Evolutionary conservation across 192 early-diverging fungal genomes (phyloP).

Genomic region (Coemansia sp.): DNA sequence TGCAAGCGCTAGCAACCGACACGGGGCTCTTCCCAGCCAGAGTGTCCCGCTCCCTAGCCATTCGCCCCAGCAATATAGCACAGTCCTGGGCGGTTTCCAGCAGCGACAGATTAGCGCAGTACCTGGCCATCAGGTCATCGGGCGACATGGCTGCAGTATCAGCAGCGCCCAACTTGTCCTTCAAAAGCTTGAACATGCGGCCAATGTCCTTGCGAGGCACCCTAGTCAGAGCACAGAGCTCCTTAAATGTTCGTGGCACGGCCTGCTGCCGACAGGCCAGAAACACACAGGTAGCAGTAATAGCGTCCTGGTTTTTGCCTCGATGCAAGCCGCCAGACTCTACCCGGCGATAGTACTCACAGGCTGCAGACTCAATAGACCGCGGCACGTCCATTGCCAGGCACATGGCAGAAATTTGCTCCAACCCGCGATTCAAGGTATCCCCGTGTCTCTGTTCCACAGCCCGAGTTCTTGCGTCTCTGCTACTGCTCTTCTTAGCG

Average conservation of each 20-base stretch:
- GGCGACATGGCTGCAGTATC: constrained; percentile 62
- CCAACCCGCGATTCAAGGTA: constrained; percentile 70
- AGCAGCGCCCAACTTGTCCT: constrained; percentile 57
- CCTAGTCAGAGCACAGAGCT: constrained; percentile 84
- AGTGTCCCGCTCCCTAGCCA: constrained; percentile 75
- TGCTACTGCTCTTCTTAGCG: constrained; percentile 23
- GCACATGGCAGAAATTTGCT: constrained; percentile 75
- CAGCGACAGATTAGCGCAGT: constrained; percentile 74
- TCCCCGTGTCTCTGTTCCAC: constrained; percentile 72
- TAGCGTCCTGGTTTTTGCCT: constrained; percentile 77
- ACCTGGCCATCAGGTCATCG: constrained; percentile 75
- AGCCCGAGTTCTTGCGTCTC: constrained; percentile 46
- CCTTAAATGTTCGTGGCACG: constrained; percentile 88
- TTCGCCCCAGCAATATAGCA: constrained; percentile 67
- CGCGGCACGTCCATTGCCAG: constrained; percentile 76
- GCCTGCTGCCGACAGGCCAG: constrained; percentile 85
- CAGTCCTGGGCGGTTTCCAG: constrained; percentile 65
- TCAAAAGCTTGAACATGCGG: constrained; percentile 61
- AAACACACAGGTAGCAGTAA: constrained; percentile 90
- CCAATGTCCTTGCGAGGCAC: constrained; percentile 96
- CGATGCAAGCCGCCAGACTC: constrained; percentile 79
- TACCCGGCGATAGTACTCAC: constrained; percentile 82
- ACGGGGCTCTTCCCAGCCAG: constrained; percentile 90
- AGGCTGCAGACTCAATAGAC: constrained; percentile 74
- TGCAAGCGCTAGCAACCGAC: constrained; percentile 86